These are phyloP conservation scores for Diplocarpon mali DNA, from an alignment of 2,329 filamentous ascomycete species.

Conservation along the genomic window DNA sequence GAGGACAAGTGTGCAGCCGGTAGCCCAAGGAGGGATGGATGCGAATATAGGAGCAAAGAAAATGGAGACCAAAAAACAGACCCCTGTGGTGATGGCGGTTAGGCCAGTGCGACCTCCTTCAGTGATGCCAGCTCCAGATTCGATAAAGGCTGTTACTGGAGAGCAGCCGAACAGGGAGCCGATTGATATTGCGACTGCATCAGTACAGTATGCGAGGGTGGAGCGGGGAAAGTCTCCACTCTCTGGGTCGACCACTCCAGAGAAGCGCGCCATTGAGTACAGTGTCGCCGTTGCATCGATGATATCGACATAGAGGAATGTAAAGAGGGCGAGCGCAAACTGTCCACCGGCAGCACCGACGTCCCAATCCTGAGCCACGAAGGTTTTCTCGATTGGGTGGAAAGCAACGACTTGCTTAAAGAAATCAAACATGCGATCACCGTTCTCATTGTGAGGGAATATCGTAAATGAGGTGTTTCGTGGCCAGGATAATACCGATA, in stretches of 20 bases:
- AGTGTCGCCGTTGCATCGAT: slow-evolving; percentile 68
- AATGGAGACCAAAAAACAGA: slow-evolving; percentile 60
- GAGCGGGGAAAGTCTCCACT: slow-evolving; percentile 79
- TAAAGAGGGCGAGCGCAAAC: slow-evolving; percentile 62
- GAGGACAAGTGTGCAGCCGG: slow-evolving; percentile 60
- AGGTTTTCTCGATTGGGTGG: slow-evolving; percentile 53
- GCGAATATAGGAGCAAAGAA: slow-evolving; percentile 71
- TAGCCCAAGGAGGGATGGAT: slow-evolving; percentile 69
- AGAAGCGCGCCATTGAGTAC: slow-evolving; percentile 74
- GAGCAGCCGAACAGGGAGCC: slow-evolving; percentile 59
- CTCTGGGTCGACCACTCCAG: slow-evolving; percentile 49
- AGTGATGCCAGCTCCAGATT: slow-evolving; percentile 64
- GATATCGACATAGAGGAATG: slow-evolving; percentile 71
- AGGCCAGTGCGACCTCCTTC: slow-evolving; percentile 65
- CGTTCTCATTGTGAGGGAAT: slow-evolving; percentile 55
- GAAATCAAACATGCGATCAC: slow-evolving; percentile 55
- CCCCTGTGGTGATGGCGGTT: slow-evolving; percentile 56
- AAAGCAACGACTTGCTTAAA: slow-evolving; percentile 64
- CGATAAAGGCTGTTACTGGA: slow-evolving; percentile 64
- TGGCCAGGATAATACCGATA: slow-evolving; percentile 67
- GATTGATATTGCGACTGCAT: slow-evolving; percentile 61
- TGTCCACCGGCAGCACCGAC: slow-evolving; percentile 40
- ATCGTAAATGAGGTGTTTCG: slow-evolving; percentile 60
- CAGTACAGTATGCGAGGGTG: slow-evolving; percentile 65
- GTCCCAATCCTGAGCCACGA: slow-evolving; percentile 57